Evolutionary conservation across 2,329 filamentous ascomycete genomes (phyloP).

Genomic region (Colletotrichum simmondsii): DNA sequence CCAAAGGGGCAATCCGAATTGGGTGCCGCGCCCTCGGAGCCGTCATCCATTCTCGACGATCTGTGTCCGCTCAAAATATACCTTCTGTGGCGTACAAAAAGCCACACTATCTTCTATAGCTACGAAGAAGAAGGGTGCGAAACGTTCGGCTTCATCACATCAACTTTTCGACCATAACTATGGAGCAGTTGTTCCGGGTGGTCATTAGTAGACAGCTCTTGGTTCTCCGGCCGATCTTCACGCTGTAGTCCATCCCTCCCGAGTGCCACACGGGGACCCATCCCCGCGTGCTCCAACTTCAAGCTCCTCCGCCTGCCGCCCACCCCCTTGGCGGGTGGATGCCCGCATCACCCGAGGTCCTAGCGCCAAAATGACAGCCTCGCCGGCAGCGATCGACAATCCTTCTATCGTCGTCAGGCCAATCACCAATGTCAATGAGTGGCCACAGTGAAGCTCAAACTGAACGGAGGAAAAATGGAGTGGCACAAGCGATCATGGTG

Average conservation of each 20-base stretch:
- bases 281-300: slow-evolving; percentile 9
- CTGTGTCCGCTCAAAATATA: not conserved
- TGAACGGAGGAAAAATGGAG: not conserved
- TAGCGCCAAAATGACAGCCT: slow-evolving; percentile 31
- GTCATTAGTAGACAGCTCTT: not conserved
- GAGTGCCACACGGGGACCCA: slow-evolving; percentile 7
- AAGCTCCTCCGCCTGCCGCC: not conserved
- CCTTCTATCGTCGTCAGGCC: not conserved
- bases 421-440: slow-evolving; percentile 10
- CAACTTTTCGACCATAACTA: not conserved
- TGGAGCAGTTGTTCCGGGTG: slow-evolving; percentile 14
- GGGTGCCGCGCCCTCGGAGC: slow-evolving; percentile 29
- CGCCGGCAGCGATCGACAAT: slow-evolving; percentile 26
- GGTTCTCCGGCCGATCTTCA: slow-evolving; percentile 7
- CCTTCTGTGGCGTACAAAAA: not conserved
- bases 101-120: not conserved
- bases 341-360: slow-evolving; percentile 29
- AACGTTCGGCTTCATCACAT: not conserved
- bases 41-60: slow-evolving; percentile 23
- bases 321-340: slow-evolving; percentile 19
- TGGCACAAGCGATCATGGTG: not conserved
- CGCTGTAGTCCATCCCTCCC: slow-evolving; percentile 5
- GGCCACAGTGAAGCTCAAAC: not conserved
- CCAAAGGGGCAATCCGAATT: slow-evolving; percentile 31
- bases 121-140: not conserved